Base-by-base conservation (phyloP, 768 basidiomycete genomes). In the Serendipita indica region DNA sequence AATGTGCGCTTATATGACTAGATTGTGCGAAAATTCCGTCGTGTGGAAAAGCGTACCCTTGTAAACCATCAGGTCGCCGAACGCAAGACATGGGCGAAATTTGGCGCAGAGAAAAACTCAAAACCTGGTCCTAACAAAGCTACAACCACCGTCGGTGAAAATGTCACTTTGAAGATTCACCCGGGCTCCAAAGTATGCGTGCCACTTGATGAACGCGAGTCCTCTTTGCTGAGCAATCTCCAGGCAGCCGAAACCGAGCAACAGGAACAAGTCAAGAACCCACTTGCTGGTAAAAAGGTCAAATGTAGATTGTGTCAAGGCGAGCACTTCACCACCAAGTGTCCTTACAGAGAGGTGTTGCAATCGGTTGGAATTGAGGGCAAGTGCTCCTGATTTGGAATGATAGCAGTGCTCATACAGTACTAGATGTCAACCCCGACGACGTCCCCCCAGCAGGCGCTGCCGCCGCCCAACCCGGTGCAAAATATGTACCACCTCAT, bases 1-100 rank as follows among this genome's bases (percentile, higher is more conserved):
- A 32, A 34, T 57, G 22, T 18, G 32, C 34, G 39, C n/a, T 33
- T 20, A 35, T 12, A n/a, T n/a, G n/a, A n/a, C n/a, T 62, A 93
- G 90, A 82, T 91, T 60, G 96, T 87, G 16, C 81, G 89, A 61
- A 82, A 81, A 64, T 91, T 85, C 67, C 86, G 84, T 70, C 81
- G 92, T 28, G 84, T 82, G 1, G 77, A 96, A 13, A 87, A 92
- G 67, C 93, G 90, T 69, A 83, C 87, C 6, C 77, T 90, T 34
- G 96, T 98, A n/a, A 88, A 92, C 61, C 93, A 94, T 68, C 77
- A 79, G 22, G 91, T 97, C 10, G 96, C 96, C 0, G 91, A 94
- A 69, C 81, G 94, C 52, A 86, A 93, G 70, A 83, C 82, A 63
- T 96, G 91, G 91, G 67, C 81, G 20, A 98, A 94, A 70, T 99